Evolutionary conservation across 345 rosid genomes (phyloP), one percentile per base, ranked within the genome.

Genomic region (Erucastrum elatum): DNA sequence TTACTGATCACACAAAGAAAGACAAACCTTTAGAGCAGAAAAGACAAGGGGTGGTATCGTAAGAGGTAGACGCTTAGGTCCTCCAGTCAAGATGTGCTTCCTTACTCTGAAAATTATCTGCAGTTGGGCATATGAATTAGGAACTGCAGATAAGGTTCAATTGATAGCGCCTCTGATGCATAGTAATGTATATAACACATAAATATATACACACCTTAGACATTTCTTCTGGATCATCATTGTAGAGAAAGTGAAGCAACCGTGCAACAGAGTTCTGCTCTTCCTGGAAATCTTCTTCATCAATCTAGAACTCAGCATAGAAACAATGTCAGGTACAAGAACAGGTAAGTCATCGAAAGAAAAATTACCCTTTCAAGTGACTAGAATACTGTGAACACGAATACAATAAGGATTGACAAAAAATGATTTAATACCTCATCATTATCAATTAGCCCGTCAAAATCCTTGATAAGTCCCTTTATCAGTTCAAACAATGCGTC

Each of bases 251-350:
- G 84, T 90, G 95, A 84, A 93, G 85, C 56, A 94, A 90, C 67
- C 98, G 91, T 70, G 97, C 91, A 75, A 94, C 96, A 78, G 91
- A 84, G 79, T 88, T 92, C 85, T 94, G 98, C 87, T 94, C 98
- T 84, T 94, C 98, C 86, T 88, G 90, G 78, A 94, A 94, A 83
- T 94, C 98, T 78, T 94, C 97, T 86, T 91, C 98, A 85, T 92
- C 97, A 73, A 90, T 76, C 98, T 94, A 83, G 33, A 74, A 55
- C 12, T 49, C 63, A n/a, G 53, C 37, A 72, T 75, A 75, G 72
- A 72, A 27, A 55, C 63, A 9, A 46, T 72, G 51, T 16, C 49
- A 5, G 26, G 8, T 12, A 72, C 68, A 78, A 17, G 25, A 64
- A 51, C 21, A 63, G 16, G 65, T 35, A 73, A 72, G 64, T 16